Conservation (phyloP, 1,284 basidiomycete species). For the Ceratobasidium papillatum region DNA sequence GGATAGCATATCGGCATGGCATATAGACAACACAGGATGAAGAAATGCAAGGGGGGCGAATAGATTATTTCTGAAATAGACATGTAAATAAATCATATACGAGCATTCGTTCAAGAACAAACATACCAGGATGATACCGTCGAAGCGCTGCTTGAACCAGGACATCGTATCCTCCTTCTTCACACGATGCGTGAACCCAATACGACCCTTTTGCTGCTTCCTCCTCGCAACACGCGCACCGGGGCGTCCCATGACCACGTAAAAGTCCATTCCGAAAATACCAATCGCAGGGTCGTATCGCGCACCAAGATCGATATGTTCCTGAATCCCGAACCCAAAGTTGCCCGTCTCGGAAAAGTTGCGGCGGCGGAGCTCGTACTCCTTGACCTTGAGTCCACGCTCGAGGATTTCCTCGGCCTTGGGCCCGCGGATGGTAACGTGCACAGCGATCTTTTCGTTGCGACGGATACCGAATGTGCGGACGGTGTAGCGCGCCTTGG, state of each 20-base stretch:
- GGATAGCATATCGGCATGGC: conserved; percentile 40
- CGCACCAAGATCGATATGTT: conserved; percentile 99
- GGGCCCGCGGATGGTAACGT: conserved; percentile 99
- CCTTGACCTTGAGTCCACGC: conserved; percentile 99
- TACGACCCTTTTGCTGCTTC: conserved; percentile 87
- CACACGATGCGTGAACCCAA: conserved; percentile 90
- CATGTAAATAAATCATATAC: not conserved
- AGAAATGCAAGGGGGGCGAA: conserved; percentile 15
- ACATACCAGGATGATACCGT: conserved; percentile 91
- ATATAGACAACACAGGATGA: conserved; percentile 28
- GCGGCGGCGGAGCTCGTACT: conserved; percentile 92
- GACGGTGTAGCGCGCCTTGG: conserved; percentile 99
- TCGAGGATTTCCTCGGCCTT: conserved; percentile 99
- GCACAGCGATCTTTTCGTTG: conserved; percentile 99
- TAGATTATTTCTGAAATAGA: conserved; percentile 26
- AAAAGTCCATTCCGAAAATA: conserved; percentile 99
- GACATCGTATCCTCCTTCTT: conserved; percentile 93
- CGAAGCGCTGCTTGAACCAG: conserved; percentile 99
- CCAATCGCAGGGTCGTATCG: conserved; percentile 97
- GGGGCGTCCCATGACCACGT: conserved; percentile 96
- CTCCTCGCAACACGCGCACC: conserved; percentile 92
- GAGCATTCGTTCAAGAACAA: not conserved
- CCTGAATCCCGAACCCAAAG: conserved; percentile 98
- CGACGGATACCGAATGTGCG: conserved; percentile 99
- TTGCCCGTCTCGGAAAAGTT: conserved; percentile 99